Base-by-base conservation (phyloP, 495 filamentous ascomycete species). In the Choiromyces venosus region DNA sequence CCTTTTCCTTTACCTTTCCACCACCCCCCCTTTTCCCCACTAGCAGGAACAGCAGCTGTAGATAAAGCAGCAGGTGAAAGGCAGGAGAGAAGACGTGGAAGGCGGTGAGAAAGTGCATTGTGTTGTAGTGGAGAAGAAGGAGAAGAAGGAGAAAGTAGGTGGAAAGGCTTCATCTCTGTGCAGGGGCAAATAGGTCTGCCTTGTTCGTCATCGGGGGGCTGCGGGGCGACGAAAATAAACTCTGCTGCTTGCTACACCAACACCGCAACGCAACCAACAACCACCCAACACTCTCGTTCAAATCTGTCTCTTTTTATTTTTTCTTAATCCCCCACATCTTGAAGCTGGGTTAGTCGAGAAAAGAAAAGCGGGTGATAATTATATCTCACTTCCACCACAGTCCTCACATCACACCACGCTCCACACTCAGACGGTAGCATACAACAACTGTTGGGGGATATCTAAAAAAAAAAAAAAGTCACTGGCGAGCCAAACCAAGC, bases 201-300 rank as follows among this genome's bases (percentile, higher is more conserved):
- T 61, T 68, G 74, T 67, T 75, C 74, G 72, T 76, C 72, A 76
- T 76, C 67, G 37, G 33, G 33, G 46, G 70, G 72, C 72, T 76
- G 74, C 74, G 72, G 70, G 72, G 64, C 56, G 72, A 76, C 74
- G 21, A 76, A 76, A 76, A 76, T 76, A 76, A 67, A 67, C 64
- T 75, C 52, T 19, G 61, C 73, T 76, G 72, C 67, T 75, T 44
- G 56, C 68, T 70, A 61, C 25, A 61, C 33, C 10, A 33, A n/a
- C 36, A 67, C 66, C 66, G 9, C 33, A 67, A 67, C 66, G 12
- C 66, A 67, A 67, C 36, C 66, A 67, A 37, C 66, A 67, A 61
- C 52, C 29, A 61, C 25, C 52, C 52, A 61, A 61, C 52, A 61
- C 52, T 61, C 25, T 76, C 73, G 72, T 76, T 76, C 72, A 37